Conservation (phyloP, 73 alveolate species). For the Urostyla sp. region DNA sequence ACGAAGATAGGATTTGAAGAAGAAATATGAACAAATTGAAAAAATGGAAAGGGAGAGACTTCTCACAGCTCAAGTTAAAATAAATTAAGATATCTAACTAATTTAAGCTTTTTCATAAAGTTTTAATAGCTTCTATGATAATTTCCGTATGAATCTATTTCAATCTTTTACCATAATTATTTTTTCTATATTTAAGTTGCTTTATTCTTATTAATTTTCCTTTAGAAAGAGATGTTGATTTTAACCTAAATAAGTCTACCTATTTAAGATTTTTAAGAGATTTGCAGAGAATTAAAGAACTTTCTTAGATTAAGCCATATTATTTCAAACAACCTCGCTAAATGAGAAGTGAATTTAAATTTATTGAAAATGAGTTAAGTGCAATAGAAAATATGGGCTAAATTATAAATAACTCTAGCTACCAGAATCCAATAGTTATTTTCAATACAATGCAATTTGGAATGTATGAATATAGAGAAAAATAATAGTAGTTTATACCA, state of each 20-base stretch:
- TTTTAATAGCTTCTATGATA: background rate
- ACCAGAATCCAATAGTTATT: slow-evolving; percentile 22
- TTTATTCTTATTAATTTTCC: background rate
- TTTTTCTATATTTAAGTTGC: too few relatives aligned
- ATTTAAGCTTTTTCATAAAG: background rate
- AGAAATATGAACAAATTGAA: background rate
- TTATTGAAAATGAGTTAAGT: slow-evolving; percentile 2
- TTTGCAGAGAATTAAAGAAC: slow-evolving; percentile 17
- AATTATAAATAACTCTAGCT: slow-evolving; percentile 18
- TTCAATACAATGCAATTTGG: slow-evolving; percentile 21
- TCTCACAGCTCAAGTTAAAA: background rate
- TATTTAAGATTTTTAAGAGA: slow-evolving; percentile 4
- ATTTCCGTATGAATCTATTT: background rate
- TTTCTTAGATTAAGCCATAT: slow-evolving; percentile 5
- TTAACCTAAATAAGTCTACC: slow-evolving; percentile 18
- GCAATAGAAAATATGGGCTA: slow-evolving; percentile 30
- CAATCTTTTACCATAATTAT: too few relatives aligned
- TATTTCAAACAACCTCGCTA: slow-evolving; percentile 29
- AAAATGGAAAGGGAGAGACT: slow-evolving; percentile 7
- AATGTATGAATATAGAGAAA: slow-evolving; percentile 25
- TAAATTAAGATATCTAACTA: background rate
- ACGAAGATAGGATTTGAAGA: background rate
- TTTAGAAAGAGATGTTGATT: slow-evolving; percentile 6
- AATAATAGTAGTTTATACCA: background rate
- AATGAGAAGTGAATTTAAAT: background rate